A percentile compares a stretch with the other conserved stretches of the same genome.
These are phyloP conservation scores for Auxenochlorella pyrenoidosa DNA, from an alignment of 139 green algal genomes.

Conservation along the genomic window DNA sequence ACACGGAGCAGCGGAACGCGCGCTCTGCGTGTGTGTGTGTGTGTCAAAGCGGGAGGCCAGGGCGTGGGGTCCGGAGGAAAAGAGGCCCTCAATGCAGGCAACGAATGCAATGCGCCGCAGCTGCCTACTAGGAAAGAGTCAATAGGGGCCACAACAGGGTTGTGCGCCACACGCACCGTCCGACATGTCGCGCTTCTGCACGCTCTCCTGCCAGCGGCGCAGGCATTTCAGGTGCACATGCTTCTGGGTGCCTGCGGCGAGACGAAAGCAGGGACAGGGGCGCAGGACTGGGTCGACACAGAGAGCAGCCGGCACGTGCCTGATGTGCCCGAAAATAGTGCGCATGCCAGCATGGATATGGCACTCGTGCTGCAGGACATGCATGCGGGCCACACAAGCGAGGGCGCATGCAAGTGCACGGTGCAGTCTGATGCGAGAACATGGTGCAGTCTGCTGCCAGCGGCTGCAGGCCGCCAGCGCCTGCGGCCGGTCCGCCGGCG, in stretches of 20 bases:
- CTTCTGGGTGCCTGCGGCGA: constrained; percentile 45
- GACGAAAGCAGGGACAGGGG: neutral
- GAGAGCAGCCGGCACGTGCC: neutral
- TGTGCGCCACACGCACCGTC: constrained; percentile 10
- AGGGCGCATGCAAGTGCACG: neutral
- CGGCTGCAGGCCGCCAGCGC: neutral
- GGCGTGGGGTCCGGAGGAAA: too few species aligned
- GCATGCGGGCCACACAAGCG: neutral
- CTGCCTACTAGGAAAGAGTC: too few species aligned
- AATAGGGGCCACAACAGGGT: neutral
- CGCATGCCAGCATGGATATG: too few species aligned
- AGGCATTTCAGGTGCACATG: constrained; percentile 59
- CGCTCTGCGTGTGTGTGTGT: constrained; percentile 43
- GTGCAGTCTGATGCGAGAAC: neutral
- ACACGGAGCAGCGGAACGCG: constrained; percentile 49
- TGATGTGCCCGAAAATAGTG: too few species aligned
- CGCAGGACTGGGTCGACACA: too few species aligned
- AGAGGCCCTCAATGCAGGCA: too few species aligned
- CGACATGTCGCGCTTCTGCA: neutral
- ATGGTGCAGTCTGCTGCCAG: too few species aligned
- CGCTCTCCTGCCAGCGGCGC: constrained; percentile 49
- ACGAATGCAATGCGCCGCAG: too few species aligned
- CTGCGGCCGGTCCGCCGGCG: neutral
- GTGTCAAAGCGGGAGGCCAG: too few species aligned
- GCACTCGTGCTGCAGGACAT: neutral